These are phyloP conservation scores for Trichophyton benhamiae DNA, from an alignment of 2,329 filamentous ascomycete species.

Conservation along the genomic window DNA sequence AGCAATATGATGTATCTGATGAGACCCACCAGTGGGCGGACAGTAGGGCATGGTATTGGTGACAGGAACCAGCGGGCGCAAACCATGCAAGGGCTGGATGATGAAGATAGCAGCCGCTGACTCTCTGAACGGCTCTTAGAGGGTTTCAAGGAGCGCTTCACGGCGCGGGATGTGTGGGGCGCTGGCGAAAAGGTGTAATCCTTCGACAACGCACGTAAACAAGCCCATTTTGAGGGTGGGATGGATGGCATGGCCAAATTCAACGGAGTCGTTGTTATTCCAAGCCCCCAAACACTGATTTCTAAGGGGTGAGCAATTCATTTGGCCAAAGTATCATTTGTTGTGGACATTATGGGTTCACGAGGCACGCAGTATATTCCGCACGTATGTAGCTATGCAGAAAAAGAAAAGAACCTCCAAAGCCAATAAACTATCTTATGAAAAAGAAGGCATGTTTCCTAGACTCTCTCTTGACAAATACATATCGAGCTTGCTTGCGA, in stretches of 20 bases:
- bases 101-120: neutral
- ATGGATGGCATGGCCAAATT: neutral
- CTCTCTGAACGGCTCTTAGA: neutral
- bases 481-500: neutral
- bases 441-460: neutral
- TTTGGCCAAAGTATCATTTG: neutral
- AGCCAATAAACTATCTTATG: neutral
- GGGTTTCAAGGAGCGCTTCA: neutral
- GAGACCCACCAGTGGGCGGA: neutral
- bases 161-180: neutral
- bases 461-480: neutral
- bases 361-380: neutral
- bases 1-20: constrained; percentile 1
- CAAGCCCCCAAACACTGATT: neutral
- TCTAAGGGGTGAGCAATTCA: too few species aligned
- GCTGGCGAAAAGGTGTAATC: neutral
- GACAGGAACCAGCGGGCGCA: neutral
- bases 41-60: neutral
- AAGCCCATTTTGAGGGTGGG: neutral
- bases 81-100: neutral
- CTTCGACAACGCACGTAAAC: neutral
- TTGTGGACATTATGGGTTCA: neutral
- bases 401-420: neutral
- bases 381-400: neutral
- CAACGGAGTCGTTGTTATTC: neutral